Evolutionary conservation across 805 yeast genomes (phyloP), one percentile per base, ranked within the genome.

Genomic region (Suhomyces emberorum): DNA sequence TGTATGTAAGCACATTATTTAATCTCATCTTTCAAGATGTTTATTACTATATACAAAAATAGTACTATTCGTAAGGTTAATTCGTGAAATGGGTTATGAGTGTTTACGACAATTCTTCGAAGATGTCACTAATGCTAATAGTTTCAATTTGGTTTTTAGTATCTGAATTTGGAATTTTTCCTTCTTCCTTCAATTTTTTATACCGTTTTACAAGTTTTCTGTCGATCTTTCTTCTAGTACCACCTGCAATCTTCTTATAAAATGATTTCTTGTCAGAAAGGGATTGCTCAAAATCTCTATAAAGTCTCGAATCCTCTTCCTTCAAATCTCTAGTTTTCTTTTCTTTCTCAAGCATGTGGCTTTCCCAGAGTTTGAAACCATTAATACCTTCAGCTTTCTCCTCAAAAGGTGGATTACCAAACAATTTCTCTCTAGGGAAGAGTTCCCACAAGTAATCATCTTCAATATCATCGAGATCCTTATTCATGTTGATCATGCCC

Each of bases 391-490:
- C 26, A n/a, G 8, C n/a, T 26, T 45, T 33, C 17, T 43, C 41
- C 18, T 62, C 69, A 35, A 56, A 64, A 1, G 71, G 70, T 7
- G 64, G 63, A 3, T 46, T 42, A 7, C 65, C 69, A 46, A 58
- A 65, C 20, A 55, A 38, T 38, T 57, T 55, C 15, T 54, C 62
- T 26, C 52, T 53, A 3, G 72, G 72, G 16, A 62, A 50, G 28
- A 63, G 32, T 14, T 62, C 54, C 72, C 72, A 66, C 25, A 69
- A 54, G 37, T 57, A 63, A 21, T 60, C 67, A 41, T 69, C 70
- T 35, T 61, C 63, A 14, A 68, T 54, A 30, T 58, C 61, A 19
- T 57, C 54, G 34, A 66, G 49, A 16, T 51, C 51, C 1, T 63
- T 61, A 38, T 64, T 65, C 34, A 62, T 42, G 23, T 58, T 59